A percentile compares a stretch with the other conserved stretches of the same genome.
Conservation (phyloP, 2,329 filamentous ascomycete genomes). For the Colletotrichum cuscutae region DNA sequence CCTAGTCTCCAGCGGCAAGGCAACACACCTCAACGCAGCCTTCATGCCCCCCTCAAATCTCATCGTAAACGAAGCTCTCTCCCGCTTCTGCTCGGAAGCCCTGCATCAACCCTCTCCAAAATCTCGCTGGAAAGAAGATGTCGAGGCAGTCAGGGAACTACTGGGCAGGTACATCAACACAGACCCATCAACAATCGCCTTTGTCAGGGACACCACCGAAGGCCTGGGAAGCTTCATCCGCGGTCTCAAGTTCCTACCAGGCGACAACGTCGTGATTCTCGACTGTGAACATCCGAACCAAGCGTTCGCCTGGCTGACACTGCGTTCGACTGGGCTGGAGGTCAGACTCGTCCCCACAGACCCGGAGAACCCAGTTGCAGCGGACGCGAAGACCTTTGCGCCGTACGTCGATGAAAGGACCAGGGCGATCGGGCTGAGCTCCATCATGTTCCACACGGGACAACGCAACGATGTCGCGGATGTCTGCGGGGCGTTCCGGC, state of each 20-base stretch:
- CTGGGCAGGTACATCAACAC: slow-evolving; percentile 44
- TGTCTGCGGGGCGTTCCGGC: slow-evolving; percentile 41
- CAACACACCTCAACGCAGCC: slow-evolving; percentile 43
- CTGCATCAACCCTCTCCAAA: slow-evolving; percentile 40
- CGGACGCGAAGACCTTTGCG: slow-evolving; percentile 40
- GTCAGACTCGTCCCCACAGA: slow-evolving; percentile 41
- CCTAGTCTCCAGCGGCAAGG: slow-evolving; percentile 28
- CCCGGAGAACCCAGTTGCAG: slow-evolving; percentile 16
- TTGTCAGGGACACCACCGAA: slow-evolving; percentile 47
- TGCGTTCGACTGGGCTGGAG: slow-evolving; percentile 41
- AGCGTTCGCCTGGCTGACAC: slow-evolving; percentile 43
- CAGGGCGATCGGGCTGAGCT: slow-evolving; percentile 44
- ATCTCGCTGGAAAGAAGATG: slow-evolving; percentile 16
- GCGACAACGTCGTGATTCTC: slow-evolving; percentile 46
- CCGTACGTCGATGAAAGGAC: slow-evolving; percentile 44
- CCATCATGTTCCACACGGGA: slow-evolving; percentile 46
- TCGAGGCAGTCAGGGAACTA: slow-evolving; percentile 17
- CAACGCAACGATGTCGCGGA: slow-evolving; percentile 44
- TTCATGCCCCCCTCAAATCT: slow-evolving; percentile 45
- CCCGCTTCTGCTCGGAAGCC: slow-evolving; percentile 39
- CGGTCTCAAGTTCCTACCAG: slow-evolving; percentile 37
- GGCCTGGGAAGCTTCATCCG: slow-evolving; percentile 42
- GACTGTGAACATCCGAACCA: slow-evolving; percentile 47
- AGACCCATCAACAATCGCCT: slow-evolving; percentile 39
- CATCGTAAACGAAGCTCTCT: slow-evolving; percentile 43